A percentile compares a stretch with the other conserved stretches of the same genome.
These are phyloP conservation scores for Colletotrichum sp. DNA, from an alignment of 2,329 filamentous ascomycete genomes.

Conservation along the genomic window DNA sequence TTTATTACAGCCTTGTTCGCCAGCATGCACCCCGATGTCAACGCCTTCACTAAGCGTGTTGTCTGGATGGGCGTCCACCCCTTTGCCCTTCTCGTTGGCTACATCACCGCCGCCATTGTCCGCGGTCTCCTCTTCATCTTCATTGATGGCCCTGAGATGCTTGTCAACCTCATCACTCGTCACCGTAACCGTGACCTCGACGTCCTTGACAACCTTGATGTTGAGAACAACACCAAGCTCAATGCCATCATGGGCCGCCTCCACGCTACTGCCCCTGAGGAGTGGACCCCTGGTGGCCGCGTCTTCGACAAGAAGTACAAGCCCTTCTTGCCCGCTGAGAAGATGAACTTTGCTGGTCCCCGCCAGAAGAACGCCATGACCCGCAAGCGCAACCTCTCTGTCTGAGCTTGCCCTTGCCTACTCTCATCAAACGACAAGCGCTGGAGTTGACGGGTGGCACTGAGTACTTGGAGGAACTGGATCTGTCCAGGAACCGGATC, in stretches of 20 bases:
- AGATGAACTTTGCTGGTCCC: constrained; percentile 7
- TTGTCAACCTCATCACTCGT: not conserved
- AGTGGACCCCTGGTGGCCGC: not conserved
- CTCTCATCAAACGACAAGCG: not conserved
- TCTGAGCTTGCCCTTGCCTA: not conserved
- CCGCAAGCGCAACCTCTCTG: constrained; percentile 7
- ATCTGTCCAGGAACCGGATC: not conserved
- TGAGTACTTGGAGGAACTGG: not conserved
- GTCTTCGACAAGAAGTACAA: constrained; percentile 20
- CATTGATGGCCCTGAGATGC: constrained; percentile 7
- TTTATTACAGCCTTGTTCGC: constrained; percentile 1
- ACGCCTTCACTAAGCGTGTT: not conserved
- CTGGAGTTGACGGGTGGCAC: not conserved
- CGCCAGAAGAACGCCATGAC: constrained; percentile 14
- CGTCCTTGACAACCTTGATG: not conserved
- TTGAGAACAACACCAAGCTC: constrained; percentile 13
- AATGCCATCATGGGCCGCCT: constrained; percentile 10
- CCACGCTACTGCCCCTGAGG: not conserved
- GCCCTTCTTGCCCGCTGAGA: not conserved
- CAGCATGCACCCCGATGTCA: constrained; percentile 1
- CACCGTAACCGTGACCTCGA: not conserved
- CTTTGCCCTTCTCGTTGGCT: constrained; percentile 6
- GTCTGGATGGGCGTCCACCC: constrained; percentile 9
- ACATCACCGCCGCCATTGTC: not conserved
- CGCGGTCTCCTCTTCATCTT: constrained; percentile 8